phyloP scores from a whole-genome alignment of 2,329 filamentous ascomycete species.

The Claviceps sp. region DNA sequence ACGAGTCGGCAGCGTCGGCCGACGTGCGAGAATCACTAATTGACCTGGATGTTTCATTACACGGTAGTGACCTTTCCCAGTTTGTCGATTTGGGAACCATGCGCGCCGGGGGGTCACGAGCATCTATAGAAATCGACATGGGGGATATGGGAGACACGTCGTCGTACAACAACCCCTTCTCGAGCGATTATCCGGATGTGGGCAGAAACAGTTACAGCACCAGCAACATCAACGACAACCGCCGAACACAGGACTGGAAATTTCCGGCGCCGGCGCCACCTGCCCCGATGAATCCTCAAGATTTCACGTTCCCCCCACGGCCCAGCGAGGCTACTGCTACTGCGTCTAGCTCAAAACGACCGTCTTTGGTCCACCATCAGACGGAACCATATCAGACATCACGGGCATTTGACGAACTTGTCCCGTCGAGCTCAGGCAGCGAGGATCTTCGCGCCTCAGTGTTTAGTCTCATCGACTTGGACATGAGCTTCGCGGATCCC shows the following conservation, averaged over 20 bases:
- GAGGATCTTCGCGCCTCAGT: conserved; percentile 28
- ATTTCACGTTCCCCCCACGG: conserved; percentile 37
- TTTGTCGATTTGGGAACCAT: conserved; percentile 51
- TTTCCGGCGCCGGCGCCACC: conserved; percentile 36
- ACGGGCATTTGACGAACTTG: conserved; percentile 27
- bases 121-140: conserved; percentile 35
- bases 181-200: conserved; percentile 44
- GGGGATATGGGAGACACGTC: conserved; percentile 30
- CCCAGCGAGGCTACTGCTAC: conserved; percentile 18
- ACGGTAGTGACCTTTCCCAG: conserved; percentile 39
- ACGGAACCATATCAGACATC: conserved; percentile 35
- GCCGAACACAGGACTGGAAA: conserved; percentile 43
- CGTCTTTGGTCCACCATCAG: conserved; percentile 33
- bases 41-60: conserved; percentile 47
- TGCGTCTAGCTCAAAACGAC: conserved; percentile 22
- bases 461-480: conserved; percentile 38
- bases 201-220: conserved; percentile 20
- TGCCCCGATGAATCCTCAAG: conserved; percentile 38
- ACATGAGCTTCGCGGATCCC: conserved; percentile 40
- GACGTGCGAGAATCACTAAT: conserved; percentile 50
- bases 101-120: conserved; percentile 31
- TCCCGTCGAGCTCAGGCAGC: conserved; percentile 19
- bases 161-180: conserved; percentile 34
- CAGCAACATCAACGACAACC: conserved; percentile 28
- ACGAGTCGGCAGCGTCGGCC: conserved; percentile 36